phyloP scores from a whole-genome alignment of 2,329 filamentous ascomycete genomes.

The Coniochaeta ligniaria region DNA sequence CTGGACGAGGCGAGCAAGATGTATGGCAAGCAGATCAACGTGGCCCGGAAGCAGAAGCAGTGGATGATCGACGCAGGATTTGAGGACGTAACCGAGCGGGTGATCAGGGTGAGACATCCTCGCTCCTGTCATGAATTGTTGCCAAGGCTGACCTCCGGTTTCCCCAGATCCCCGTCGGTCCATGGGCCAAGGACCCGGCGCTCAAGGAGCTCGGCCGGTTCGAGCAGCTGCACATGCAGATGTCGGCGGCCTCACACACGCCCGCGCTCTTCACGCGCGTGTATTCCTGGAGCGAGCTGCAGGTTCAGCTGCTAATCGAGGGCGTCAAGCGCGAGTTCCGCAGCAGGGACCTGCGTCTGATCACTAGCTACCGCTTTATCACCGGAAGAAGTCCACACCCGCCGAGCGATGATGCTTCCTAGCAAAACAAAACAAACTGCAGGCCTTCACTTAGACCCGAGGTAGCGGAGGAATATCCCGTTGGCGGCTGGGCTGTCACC shows the following conservation, averaged over 20 bases:
- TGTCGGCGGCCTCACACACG: constrained; percentile 33
- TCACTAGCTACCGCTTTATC: constrained; percentile 27
- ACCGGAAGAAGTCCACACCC: constrained; percentile 15
- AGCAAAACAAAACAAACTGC: background rate
- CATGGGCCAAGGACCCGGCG: constrained; percentile 27
- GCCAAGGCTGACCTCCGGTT: background rate
- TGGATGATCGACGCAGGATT: constrained; percentile 31
- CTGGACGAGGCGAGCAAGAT: constrained; percentile 24
- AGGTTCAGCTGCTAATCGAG: constrained; percentile 31
- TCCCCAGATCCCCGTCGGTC: constrained; percentile 27
- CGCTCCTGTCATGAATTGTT: background rate
- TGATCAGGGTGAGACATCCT: constrained; percentile 17
- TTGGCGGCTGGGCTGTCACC: background rate
- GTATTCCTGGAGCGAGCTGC: constrained; percentile 29
- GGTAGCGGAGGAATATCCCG: background rate
- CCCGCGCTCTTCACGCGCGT: constrained; percentile 31
- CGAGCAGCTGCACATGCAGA: constrained; percentile 32
- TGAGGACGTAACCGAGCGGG: constrained; percentile 23
- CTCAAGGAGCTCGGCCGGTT: constrained; percentile 28
- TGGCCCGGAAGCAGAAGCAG: constrained; percentile 26
- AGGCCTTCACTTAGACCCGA: background rate
- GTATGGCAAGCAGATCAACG: constrained; percentile 31
- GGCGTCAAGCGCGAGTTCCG: constrained; percentile 31
- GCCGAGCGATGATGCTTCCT: background rate
- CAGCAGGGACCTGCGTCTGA: constrained; percentile 22